These are phyloP conservation scores for Fusarium nygamai DNA, from an alignment of 2,329 filamentous ascomycete genomes.

Conservation along the genomic window DNA sequence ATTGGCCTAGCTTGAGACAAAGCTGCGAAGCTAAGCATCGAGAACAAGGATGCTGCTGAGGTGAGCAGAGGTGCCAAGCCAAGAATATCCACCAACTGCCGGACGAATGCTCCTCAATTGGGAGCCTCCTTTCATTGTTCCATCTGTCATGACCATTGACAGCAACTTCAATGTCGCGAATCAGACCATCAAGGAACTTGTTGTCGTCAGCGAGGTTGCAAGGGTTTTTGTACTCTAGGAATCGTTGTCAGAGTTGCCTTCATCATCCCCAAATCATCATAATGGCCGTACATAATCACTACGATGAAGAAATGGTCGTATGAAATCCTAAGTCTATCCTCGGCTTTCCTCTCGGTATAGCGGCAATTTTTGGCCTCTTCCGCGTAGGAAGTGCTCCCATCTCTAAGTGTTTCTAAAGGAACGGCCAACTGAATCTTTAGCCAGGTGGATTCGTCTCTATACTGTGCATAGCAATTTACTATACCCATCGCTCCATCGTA, in stretches of 20 bases:
- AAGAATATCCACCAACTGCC: slow-evolving; percentile 12
- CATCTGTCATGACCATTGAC: not conserved
- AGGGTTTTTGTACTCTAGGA: too few relatives aligned
- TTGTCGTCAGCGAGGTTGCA: not conserved
- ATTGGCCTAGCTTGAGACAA: slow-evolving; percentile 10
- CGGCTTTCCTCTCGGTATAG: too few relatives aligned
- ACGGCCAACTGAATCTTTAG: not conserved
- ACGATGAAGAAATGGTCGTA: too few relatives aligned
- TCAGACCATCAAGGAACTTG: not conserved
- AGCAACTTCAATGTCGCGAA: not conserved
- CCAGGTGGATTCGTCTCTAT: not conserved
- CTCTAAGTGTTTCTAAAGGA: not conserved
- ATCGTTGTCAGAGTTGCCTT: not conserved
- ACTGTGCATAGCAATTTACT: slow-evolving; percentile 35
- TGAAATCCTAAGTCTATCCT: not conserved
- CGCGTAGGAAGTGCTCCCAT: not conserved
- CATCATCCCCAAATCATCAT: not conserved
- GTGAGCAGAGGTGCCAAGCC: slow-evolving; percentile 8
- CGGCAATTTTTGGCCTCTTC: not conserved
- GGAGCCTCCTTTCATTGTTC: not conserved
- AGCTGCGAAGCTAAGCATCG: not conserved
- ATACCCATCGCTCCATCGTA: slow-evolving; percentile 75
- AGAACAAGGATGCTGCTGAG: slow-evolving; percentile 11
- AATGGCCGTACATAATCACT: not conserved
- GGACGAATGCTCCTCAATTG: not conserved